Conservation (phyloP, 257 asterid genomes). For the Primulina huaijiensis region DNA sequence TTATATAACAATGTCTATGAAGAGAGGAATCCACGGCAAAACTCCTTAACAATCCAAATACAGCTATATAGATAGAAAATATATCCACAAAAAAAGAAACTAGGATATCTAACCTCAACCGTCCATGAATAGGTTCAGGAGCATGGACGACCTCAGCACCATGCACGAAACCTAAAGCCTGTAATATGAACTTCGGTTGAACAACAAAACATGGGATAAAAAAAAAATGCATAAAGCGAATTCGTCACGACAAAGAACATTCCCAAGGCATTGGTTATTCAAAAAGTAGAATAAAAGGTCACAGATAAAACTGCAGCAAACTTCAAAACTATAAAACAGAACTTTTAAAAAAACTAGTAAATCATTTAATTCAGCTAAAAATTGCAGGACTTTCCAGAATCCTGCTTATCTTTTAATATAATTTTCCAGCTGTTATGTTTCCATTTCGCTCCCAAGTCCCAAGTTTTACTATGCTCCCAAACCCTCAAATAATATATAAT, state of each 20-base stretch:
- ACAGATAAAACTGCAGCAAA: not conserved
- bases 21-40: not conserved
- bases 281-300: not conserved
- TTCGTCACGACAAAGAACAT: not conserved
- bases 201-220: slow-evolving; percentile 6
- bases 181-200: slow-evolving; percentile 23
- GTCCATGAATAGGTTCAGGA: slow-evolving; percentile 91
- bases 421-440: too few species aligned
- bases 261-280: slow-evolving; percentile 10
- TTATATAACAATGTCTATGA: not conserved
- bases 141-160: slow-evolving; percentile 90
- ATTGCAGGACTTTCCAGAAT: too few species aligned
- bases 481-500: too few species aligned
- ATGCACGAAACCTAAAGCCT: slow-evolving; percentile 94
- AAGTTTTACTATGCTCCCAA: too few species aligned
- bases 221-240: slow-evolving; percentile 10
- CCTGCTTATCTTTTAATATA: too few species aligned
- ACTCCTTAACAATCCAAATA: not conserved
- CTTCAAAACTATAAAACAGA: not conserved
- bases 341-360: not conserved
- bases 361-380: too few species aligned
- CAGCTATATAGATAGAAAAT: not conserved
- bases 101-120: slow-evolving; percentile 60
- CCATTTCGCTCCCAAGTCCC: too few species aligned
- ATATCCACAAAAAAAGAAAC: not conserved